Base-by-base conservation (phyloP, 2,329 filamentous ascomycete genomes). In the Cladosporium sphaerospermum region DNA sequence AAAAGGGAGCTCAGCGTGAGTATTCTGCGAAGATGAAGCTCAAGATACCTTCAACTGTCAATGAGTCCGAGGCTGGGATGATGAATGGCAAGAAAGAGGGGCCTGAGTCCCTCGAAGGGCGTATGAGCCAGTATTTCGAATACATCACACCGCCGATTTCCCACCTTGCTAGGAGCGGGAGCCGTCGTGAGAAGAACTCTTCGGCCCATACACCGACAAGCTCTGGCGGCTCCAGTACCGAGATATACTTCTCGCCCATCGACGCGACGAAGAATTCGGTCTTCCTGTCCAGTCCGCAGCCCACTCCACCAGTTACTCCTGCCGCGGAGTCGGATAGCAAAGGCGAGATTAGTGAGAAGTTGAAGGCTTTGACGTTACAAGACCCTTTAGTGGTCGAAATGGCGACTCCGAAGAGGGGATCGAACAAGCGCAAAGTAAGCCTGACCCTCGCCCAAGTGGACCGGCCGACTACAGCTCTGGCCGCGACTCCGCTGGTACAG, bases 231-330 rank as follows among this genome's bases (percentile, higher is more conserved):
- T 44, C 48, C 18, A 28, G 23, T 28, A 7, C 23, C 23, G 61
- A 63, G 9, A 59, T 65, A 9, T 65, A 62, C 52, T 65, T 65
- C 45, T 60, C 58, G 3, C 62, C 62, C 1, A 60, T 57, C 36
- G 57, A 63, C 37, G 57, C 59, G 6, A 60, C 56, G 9, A 54
- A 40, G 10, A 57, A 54, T 16, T 53, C 54, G 43, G 58, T 60
- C 19, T 61, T 54, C 33, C 40, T 65, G 9, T 59, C 59, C 2
- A 64, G 62, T 44, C 62, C 63, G 33, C 50, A 59, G 14, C 52
- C 47, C 9, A 61, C 59, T 37, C 59, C 59, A 8, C 57, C 58
- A 9, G 37, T 57, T 14, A 45, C 54, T 14, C 36, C 49, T 3
- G 10, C 34, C 34, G 45, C 54, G 11, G 44, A 47, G 3, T 28